Evolutionary conservation across 2,329 filamentous ascomycete species (phyloP), one percentile per base, ranked within the genome.

Genomic region (Cladophialophora yegresii): DNA sequence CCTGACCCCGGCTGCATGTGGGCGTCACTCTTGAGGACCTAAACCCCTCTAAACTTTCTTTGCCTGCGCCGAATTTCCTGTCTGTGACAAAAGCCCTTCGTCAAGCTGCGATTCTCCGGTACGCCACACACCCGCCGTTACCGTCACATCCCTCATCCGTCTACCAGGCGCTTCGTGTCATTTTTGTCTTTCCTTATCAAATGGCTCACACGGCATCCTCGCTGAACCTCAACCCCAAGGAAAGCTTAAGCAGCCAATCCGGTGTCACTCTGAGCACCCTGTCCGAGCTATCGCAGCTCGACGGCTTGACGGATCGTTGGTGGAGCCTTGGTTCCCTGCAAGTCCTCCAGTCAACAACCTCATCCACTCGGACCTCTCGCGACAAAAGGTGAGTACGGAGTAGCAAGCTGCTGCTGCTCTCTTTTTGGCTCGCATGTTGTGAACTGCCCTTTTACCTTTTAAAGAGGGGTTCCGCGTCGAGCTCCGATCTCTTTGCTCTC

Each of bases 211-310:
- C 70, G 70, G 69, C 70, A 70, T 68, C 62, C 65, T 68, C 61
- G 66, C 70, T 71, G 63, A 71, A 71, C 69, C 61, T 64, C 50
- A 64, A 65, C 32, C 65, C 67, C 64, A 69, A 67, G 70, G 70
- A 70, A 71, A 71, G 70, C 70, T 70, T 71, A 71, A 71, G 70
- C 70, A 71, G 69, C 70, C 70, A 71, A 70, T 68, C 69, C 71
- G 43, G 63, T 68, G 51, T 23, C 61, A 49, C 47, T 49, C 64
- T 50, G 47, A 40, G 53, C 67, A 66, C 69, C 64, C 65, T 70
- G 64, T 62, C 67, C 61, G 65, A 71, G 69, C 69, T 71, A 71
- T 71, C 69, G 63, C 70, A 66, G 62, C 67, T 71, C 62, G n/a
- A 70, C 70, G 69, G 68, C 70, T 66, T 71, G 65, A 69, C 67